Base-by-base conservation (phyloP, 192 early-diverging fungal genomes). In the Gonapodya prolifera region DNA sequence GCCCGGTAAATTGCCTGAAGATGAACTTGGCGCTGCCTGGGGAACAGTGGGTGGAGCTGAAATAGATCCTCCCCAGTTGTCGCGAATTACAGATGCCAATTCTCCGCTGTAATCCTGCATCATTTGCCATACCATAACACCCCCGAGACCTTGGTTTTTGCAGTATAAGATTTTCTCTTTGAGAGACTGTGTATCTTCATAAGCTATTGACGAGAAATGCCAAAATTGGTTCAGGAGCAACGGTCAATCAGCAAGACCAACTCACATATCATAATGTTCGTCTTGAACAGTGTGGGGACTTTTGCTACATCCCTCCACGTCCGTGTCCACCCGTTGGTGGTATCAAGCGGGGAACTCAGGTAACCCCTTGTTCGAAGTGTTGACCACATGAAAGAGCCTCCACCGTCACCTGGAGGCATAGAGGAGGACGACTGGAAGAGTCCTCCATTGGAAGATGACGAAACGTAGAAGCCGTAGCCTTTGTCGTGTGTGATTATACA, bases 121-220 rank as follows among this genome's bases (percentile, higher is more conserved):
- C 17, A 33, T 35, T 34, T 76, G 36, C 76, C 76, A 76, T 8
- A 76, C 76, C 76, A 76, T 76, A 13, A 61, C 71, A 16, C 71
- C 71, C 32, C 71, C 71, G 8, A 73, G 29, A 29, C 71, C 71
- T 2, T 73, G 2, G 71, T 16, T 73, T 32, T 73, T 73, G 28
- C 28, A 18, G 28, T 32, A 73, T 13, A 73, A 32, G 31, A 32
- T 32, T 29, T 73, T 73, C 28, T 30, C 71, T 18, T 32, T 2
- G 8, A 32, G 2, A 29, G 71, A 73, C 32, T 73, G 71, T 2
- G 71, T 2, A 32, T 73, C 71, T 16, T 73, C 71, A 29, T 73
- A 73, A 29, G 8, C 71, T 30, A 73, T 30, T 8, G n/a, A 69
- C 13, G n/a, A 8, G 45, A 16, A 16, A n/a, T n/a, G 45, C 13